Percentiles rank a stretch among this genome's conserved stretches.
phyloP scores from a whole-genome alignment of 352 stramenopile genomes.

The Pythium angustatum region DNA sequence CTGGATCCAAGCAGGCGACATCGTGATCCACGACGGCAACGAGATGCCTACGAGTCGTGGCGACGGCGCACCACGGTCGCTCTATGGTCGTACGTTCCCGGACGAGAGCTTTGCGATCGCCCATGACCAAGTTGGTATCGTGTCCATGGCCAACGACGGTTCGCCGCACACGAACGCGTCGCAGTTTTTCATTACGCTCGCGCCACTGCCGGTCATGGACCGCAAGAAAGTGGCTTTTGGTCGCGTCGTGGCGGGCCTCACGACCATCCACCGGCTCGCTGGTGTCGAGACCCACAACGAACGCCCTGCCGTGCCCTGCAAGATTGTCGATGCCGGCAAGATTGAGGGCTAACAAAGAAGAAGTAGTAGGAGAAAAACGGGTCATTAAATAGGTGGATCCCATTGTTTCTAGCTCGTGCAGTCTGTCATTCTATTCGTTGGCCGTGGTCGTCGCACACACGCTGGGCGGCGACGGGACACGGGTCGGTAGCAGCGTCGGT shows the following conservation, averaged over 20 bases:
- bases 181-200: conserved; percentile 99
- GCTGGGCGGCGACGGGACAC: neutral
- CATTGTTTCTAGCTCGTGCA: neutral
- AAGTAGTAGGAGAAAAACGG: too few relatives aligned
- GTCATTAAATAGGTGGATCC: neutral
- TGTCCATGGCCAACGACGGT: conserved; percentile 97
- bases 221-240: conserved; percentile 80
- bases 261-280: conserved; percentile 55
- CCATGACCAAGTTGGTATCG: conserved; percentile 58
- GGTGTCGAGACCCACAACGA: conserved; percentile 54
- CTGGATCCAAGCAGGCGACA: conserved; percentile 79
- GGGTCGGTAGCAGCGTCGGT: too few relatives aligned
- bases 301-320: conserved; percentile 59
- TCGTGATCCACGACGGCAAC: conserved; percentile 27
- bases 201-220: conserved; percentile 64
- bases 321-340: conserved; percentile 65
- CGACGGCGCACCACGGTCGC: conserved; percentile 49
- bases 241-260: conserved; percentile 63
- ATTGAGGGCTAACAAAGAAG: conserved; percentile 33
- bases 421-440: conserved; percentile 15
- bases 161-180: conserved; percentile 95
- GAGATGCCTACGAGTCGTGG: conserved; percentile 26
- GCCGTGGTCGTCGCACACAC: neutral
- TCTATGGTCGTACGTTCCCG: conserved; percentile 62
- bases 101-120: conserved; percentile 78